Conservation (phyloP, 2,329 filamentous ascomycete species). For the Fusarium sp. region DNA sequence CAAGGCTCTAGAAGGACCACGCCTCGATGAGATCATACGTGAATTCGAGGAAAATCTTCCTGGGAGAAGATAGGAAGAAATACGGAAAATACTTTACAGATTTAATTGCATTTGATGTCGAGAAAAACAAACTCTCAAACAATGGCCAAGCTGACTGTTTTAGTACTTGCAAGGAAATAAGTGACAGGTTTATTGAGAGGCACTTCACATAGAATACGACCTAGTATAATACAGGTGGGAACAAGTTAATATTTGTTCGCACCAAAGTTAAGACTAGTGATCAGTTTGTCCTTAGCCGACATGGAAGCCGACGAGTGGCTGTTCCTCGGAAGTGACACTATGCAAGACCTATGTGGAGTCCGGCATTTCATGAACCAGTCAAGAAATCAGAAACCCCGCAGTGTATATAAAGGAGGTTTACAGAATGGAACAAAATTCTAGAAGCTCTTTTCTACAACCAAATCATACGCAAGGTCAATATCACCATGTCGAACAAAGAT, state of each 20-base stretch:
- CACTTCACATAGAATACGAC: too few species aligned
- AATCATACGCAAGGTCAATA: accelerated
- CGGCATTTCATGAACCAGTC: background rate
- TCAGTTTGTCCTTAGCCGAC: background rate
- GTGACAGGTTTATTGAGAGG: too few species aligned
- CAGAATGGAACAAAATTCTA: background rate
- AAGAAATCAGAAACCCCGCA: background rate
- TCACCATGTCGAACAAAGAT: background rate
- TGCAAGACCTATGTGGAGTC: background rate
- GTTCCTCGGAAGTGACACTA: background rate
- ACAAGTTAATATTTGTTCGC: background rate
- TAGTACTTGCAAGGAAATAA: too few species aligned
- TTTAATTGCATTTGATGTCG: too few species aligned
- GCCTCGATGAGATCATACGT: too few species aligned
- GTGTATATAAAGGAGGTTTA: background rate
- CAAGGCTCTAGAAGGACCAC: too few species aligned
- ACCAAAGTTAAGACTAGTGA: background rate
- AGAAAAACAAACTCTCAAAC: too few species aligned
- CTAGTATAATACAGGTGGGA: too few species aligned
- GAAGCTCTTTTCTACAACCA: background rate
- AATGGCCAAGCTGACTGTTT: too few species aligned
- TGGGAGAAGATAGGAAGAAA: too few species aligned
- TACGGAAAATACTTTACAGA: too few species aligned
- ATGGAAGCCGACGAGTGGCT: background rate
- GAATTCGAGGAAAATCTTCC: too few species aligned